These are phyloP conservation scores for Phialophora expanda DNA, from an alignment of 2,329 filamentous ascomycete species.

Conservation along the genomic window DNA sequence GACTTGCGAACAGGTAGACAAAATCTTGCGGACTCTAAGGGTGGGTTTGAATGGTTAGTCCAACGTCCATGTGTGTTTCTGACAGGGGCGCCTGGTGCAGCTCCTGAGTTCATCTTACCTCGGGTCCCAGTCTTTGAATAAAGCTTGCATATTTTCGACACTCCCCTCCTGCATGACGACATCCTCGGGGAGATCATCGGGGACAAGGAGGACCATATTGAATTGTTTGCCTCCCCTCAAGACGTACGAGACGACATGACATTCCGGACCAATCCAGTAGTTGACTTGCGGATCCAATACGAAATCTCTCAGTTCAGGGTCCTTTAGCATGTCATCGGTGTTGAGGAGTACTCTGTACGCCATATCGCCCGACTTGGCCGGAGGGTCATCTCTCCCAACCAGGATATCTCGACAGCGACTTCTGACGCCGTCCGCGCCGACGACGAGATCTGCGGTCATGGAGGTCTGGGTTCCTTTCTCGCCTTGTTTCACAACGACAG, in stretches of 20 bases:
- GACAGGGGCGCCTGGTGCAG: background rate
- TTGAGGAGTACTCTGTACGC: conserved; percentile 61
- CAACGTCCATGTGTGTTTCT: background rate
- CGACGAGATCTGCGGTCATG: conserved; percentile 48
- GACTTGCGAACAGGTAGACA: background rate
- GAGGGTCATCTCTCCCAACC: conserved; percentile 51
- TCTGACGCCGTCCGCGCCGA: conserved; percentile 58
- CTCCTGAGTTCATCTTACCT: conserved; percentile 44
- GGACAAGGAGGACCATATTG: conserved; percentile 56
- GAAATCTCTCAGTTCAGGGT: conserved; percentile 55
- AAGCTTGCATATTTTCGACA: conserved; percentile 41
- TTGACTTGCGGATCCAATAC: conserved; percentile 57
- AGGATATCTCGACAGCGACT: conserved; percentile 52
- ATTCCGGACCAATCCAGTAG: conserved; percentile 60
- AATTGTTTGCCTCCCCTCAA: conserved; percentile 52
- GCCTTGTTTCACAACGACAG: conserved; percentile 45
- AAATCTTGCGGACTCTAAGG: conserved; percentile 3
- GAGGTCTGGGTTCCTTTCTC: conserved; percentile 5
- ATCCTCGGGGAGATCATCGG: conserved; percentile 52
- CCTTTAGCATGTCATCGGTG: conserved; percentile 55
- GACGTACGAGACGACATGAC: conserved; percentile 59
- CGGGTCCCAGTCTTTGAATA: conserved; percentile 45
- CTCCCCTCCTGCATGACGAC: conserved; percentile 44
- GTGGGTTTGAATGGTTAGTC: conserved; percentile 5
- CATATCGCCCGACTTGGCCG: conserved; percentile 60